phyloP scores from a whole-genome alignment of 129 eudicot species.

The Flaveria robusta region DNA sequence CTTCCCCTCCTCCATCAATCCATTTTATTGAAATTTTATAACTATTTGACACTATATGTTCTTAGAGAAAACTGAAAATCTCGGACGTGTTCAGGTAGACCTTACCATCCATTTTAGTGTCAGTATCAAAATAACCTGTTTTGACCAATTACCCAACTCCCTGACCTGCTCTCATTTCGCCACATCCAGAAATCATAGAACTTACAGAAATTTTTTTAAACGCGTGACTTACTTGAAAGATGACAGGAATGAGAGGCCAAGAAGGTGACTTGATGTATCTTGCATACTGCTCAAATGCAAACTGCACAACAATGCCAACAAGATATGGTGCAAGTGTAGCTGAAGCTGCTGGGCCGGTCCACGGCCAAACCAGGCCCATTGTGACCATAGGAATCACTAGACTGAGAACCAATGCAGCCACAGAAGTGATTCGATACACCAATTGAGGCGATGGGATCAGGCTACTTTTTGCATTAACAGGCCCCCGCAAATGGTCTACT shows the following conservation, averaged over 20 bases:
- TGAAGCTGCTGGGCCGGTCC: slow-evolving; percentile 99
- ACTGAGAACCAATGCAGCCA: slow-evolving; percentile 81
- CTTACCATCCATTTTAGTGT: neutral
- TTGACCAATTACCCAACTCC: slow-evolving; percentile 1
- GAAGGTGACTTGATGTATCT: slow-evolving; percentile 78
- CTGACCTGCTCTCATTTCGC: neutral
- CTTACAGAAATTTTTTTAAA: neutral
- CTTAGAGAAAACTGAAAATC: neutral
- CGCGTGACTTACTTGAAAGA: slow-evolving; percentile 72
- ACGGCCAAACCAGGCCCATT: slow-evolving; percentile 99
- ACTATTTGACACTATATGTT: neutral
- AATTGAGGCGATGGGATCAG: slow-evolving; percentile 43
- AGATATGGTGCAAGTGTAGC: slow-evolving; percentile 98
- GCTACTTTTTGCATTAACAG: slow-evolving; percentile 31
- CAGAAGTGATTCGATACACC: slow-evolving; percentile 80
- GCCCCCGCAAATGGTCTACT: slow-evolving; percentile 63
- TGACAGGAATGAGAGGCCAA: slow-evolving; percentile 86
- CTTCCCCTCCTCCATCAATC: neutral
- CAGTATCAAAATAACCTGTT: neutral
- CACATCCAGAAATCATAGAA: slow-evolving; percentile 8
- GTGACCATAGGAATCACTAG: slow-evolving; percentile 88
- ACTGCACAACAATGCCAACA: slow-evolving; percentile 95
- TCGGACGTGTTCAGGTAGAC: neutral
- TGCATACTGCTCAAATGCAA: slow-evolving; percentile 95
- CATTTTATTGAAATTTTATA: neutral